These are phyloP conservation scores for Colletotrichum noveboracense DNA, from an alignment of 2,329 filamentous ascomycete species.

Conservation along the genomic window DNA sequence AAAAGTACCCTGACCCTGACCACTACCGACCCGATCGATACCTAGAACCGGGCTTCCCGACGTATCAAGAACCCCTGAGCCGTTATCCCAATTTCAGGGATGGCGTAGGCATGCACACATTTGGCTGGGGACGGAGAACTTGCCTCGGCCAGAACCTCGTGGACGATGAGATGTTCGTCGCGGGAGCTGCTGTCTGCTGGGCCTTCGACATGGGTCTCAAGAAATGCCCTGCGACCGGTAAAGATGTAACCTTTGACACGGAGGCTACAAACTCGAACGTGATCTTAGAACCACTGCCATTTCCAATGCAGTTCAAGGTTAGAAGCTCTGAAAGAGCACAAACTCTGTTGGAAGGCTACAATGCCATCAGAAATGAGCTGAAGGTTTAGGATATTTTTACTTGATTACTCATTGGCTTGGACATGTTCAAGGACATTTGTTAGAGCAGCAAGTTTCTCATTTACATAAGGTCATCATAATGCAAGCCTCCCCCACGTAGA, in stretches of 20 bases:
- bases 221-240: constrained; percentile 46
- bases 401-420: neutral
- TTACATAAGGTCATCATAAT: neutral
- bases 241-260: constrained; percentile 48
- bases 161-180: constrained; percentile 62
- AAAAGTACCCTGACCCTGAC: constrained; percentile 68
- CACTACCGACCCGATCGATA: constrained; percentile 67
- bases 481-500: fast-evolving
- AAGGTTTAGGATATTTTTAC: constrained; percentile 25
- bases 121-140: constrained; percentile 67
- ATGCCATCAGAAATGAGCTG: constrained; percentile 34
- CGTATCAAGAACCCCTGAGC: constrained; percentile 68
- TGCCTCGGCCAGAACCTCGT: constrained; percentile 69
- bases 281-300: constrained; percentile 55
- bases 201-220: constrained; percentile 49
- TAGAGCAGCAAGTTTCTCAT: neutral
- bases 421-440: neutral
- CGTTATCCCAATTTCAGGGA: constrained; percentile 67
- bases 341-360: constrained; percentile 42
- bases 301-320: constrained; percentile 49
- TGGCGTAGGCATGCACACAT: constrained; percentile 63
- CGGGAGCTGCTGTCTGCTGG: constrained; percentile 54
- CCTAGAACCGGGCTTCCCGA: constrained; percentile 66
- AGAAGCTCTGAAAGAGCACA: constrained; percentile 43
- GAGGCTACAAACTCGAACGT: constrained; percentile 57